Evolutionary conservation across 345 rosid genomes (phyloP), one percentile per base, ranked within the genome.

Genomic region (Carallia pectinifolia): DNA sequence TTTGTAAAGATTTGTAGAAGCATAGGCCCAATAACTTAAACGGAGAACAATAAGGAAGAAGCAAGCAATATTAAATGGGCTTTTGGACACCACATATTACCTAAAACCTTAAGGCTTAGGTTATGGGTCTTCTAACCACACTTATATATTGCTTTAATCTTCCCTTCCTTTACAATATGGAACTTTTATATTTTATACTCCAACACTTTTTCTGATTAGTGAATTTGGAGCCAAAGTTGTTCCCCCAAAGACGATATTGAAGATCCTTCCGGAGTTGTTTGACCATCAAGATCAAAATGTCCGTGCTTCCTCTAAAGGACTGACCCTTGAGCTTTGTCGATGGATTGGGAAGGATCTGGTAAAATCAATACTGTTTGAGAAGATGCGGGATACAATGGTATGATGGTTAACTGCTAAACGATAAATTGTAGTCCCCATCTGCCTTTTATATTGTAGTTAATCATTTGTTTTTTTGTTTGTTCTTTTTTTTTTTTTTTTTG

Each of bases 321-420:
- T 96, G 68, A 96, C 99, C 52, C 86, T 96, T 64, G 97, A 96
- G 80, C 98, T 96, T 71, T 96, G 99, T 75, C 98, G 98, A 30
- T 96, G 99, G 99, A 92, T 96, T 81, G 99, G 99, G 71, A 96
- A 90, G 79, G 99, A 96, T 58, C 96, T 97, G 73, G 96, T 96
- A 31, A 96, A 96, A 72, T 90, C 97, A 62, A 90, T 96, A 70
- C 81, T 92, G 83, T 89, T 96, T 80, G 98, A 96, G 87, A 96
- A 96, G 84, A 96, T 96, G 98, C 87, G 99, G 75, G 99, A 96
- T 70, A 90, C 99, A 29, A 96, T 96, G 99, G 99, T 96, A 96
- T 53, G 70, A 18, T 63, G 34, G 69, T 66, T 53, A 33, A 29
- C 23, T 7, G 27, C 6, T 29, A 60, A 38, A 44, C 69, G 69